A percentile compares a stretch with the other conserved stretches of the same genome.
These are phyloP conservation scores for Echites panduratus DNA, from an alignment of 257 asterid species.

Conservation along the genomic window DNA sequence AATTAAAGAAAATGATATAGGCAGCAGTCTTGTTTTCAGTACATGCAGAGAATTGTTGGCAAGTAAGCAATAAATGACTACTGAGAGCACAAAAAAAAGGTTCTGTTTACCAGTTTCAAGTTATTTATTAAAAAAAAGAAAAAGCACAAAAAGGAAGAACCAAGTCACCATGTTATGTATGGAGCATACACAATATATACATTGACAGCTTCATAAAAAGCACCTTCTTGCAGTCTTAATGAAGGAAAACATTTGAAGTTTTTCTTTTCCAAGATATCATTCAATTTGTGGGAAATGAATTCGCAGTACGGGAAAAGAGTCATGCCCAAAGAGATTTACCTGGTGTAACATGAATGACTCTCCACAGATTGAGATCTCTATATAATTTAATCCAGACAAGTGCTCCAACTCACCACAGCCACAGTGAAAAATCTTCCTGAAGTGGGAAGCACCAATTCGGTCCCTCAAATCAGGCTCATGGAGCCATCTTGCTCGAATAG, in stretches of 20 bases:
- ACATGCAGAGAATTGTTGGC: not conserved
- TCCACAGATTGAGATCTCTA: conserved; percentile 78
- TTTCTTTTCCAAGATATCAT: conserved; percentile 1
- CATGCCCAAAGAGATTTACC: conserved; percentile 35
- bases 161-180: not conserved
- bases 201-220: not conserved
- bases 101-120: not conserved
- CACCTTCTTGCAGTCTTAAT: not conserved
- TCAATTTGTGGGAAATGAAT: not conserved
- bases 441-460: conserved; percentile 71
- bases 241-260: not conserved
- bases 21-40: not conserved
- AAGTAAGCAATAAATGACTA: not conserved
- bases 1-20: not conserved
- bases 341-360: conserved; percentile 99
- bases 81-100: not conserved
- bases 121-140: conserved; percentile 3
- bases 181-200: not conserved
- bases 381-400: conserved; percentile 46
- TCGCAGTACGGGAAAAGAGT: too few species aligned
- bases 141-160: too few species aligned
- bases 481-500: conserved; percentile 74
- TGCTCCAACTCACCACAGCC: conserved; percentile 69
- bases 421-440: conserved; percentile 74
- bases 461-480: conserved; percentile 78